Conservation (phyloP, 306 rosid species). For the Trifolium subterraneum region DNA sequence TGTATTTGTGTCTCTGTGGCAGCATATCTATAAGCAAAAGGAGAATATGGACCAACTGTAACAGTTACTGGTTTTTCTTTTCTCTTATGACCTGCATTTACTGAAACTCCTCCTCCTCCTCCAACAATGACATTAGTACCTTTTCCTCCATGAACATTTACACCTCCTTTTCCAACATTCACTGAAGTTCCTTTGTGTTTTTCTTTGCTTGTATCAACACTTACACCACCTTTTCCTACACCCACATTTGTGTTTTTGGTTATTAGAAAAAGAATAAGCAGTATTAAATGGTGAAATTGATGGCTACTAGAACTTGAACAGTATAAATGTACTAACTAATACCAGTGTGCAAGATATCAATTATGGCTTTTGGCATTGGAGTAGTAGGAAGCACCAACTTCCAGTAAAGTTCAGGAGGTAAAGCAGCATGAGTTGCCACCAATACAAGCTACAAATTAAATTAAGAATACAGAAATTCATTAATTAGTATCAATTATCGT, state of each 20-base stretch:
- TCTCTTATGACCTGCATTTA: slow-evolving; percentile 42
- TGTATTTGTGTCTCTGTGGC: slow-evolving; percentile 67
- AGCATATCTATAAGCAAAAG: neutral
- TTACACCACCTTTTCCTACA: neutral
- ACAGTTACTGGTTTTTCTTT: slow-evolving; percentile 71
- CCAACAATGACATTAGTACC: neutral
- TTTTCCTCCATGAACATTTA: neutral
- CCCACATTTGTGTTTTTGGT: neutral
- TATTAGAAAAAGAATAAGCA: no score
- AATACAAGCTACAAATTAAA: slow-evolving; percentile 46
- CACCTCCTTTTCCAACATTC: slow-evolving; percentile 48
- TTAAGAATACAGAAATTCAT: neutral
- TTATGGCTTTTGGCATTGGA: slow-evolving; percentile 65
- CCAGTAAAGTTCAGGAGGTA: slow-evolving; percentile 74
- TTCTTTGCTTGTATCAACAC: neutral
- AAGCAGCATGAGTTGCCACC: slow-evolving; percentile 62
- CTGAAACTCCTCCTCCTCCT: slow-evolving; percentile 79
- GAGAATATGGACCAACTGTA: slow-evolving; percentile 31
- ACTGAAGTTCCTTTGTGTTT: slow-evolving; percentile 43
- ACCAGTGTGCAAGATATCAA: slow-evolving; percentile 49
- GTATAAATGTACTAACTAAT: no score
- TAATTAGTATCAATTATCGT: no score
- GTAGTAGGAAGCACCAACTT: slow-evolving; percentile 65
- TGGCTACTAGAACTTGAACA: no score
- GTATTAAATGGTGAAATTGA: no score